Conservation (phyloP, 75 land plant species). For the Sequoia sempervirens region DNA sequence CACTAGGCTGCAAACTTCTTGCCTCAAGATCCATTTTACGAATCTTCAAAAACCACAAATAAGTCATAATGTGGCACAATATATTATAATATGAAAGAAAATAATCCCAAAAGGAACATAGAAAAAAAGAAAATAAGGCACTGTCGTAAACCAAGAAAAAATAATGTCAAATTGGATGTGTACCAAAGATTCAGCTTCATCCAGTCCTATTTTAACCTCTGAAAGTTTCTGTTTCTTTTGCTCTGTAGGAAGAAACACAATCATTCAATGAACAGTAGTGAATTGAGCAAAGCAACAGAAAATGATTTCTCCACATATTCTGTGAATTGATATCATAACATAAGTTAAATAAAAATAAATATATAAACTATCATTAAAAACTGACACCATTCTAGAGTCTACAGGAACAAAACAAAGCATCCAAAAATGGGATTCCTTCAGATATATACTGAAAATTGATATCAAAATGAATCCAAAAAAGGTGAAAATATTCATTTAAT, state of each 20-base stretch:
- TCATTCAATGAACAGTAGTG: neutral
- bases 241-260: slow-evolving; percentile 34
- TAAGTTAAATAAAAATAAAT: neutral
- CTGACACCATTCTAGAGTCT: neutral
- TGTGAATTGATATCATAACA: neutral
- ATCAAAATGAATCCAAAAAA: neutral
- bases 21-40: no score
- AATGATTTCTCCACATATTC: neutral
- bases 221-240: neutral
- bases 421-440: neutral
- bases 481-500: neutral
- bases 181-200: slow-evolving; percentile 29
- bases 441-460: neutral
- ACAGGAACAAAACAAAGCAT: neutral
- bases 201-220: no score
- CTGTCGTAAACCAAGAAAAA: neutral
- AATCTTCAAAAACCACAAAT: neutral
- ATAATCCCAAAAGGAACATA: neutral
- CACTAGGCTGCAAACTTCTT: no score
- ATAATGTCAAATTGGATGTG: neutral
- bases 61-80: neutral
- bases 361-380: neutral
- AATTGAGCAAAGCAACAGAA: neutral
- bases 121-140: neutral
- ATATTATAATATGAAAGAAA: neutral